Conservation (phyloP, 1,284 basidiomycete genomes). For the Pseudozyma sp. region DNA sequence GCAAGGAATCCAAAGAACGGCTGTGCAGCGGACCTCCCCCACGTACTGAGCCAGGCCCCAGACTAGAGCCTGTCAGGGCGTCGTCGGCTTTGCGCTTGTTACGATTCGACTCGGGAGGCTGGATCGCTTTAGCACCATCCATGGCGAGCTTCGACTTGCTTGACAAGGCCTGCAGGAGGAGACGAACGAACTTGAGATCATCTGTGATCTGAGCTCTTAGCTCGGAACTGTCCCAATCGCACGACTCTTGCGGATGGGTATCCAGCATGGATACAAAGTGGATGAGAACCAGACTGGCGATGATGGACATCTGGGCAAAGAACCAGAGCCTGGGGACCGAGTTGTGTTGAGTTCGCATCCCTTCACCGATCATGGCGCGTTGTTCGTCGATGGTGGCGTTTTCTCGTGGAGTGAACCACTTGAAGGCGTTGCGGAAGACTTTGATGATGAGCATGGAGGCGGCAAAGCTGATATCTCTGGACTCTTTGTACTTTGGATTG, state of each 20-base stretch:
- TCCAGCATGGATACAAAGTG: constrained; percentile 61
- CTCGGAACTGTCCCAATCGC: constrained; percentile 51
- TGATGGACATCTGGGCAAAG: constrained; percentile 58
- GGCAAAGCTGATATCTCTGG: constrained; percentile 58
- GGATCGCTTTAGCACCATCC: constrained; percentile 53
- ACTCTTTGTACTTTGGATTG: constrained; percentile 51
- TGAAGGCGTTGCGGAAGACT: constrained; percentile 58
- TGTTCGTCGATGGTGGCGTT: constrained; percentile 40
- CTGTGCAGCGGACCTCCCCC: constrained; percentile 36
- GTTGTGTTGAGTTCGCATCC: constrained; percentile 46
- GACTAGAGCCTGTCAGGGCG: constrained; percentile 20
- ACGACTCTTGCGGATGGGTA: constrained; percentile 51
- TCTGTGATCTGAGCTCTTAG: constrained; percentile 57
- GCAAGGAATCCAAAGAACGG: constrained; percentile 33
- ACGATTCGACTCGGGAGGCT: constrained; percentile 46
- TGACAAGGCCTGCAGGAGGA: constrained; percentile 57
- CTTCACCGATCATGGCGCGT: constrained; percentile 39
- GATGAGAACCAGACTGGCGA: constrained; percentile 54
- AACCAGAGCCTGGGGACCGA: constrained; percentile 54
- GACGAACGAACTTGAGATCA: constrained; percentile 57
- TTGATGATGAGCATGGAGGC: constrained; percentile 54
- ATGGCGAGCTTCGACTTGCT: constrained; percentile 50
- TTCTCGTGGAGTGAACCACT: constrained; percentile 54
- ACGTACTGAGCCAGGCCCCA: not conserved
- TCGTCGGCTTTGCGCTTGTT: constrained; percentile 47